phyloP scores from a whole-genome alignment of 2,329 filamentous ascomycete species.

The Coniochaeta sp. region DNA sequence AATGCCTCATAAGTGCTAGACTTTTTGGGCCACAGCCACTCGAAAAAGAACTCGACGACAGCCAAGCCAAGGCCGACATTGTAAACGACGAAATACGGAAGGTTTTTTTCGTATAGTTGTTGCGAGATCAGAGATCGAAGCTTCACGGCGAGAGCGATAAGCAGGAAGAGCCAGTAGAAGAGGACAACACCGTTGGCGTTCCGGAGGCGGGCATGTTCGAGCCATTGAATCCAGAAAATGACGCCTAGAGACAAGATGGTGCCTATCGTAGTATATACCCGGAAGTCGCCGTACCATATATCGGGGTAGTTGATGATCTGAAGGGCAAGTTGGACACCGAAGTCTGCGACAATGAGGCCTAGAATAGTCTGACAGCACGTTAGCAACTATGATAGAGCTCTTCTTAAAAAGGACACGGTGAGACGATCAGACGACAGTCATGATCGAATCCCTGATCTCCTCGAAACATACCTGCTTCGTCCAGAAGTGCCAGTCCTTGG shows the following conservation, averaged over 20 bases:
- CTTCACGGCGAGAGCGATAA: conserved; percentile 73
- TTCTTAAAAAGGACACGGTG: no score
- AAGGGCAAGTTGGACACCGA: conserved; percentile 63
- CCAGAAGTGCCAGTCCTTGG: conserved; percentile 90
- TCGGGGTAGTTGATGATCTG: conserved; percentile 64
- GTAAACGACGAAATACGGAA: conserved; percentile 73
- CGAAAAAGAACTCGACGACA: conserved; percentile 63
- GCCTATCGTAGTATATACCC: conserved; percentile 72
- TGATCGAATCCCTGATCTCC: neutral
- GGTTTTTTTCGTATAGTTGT: conserved; percentile 55
- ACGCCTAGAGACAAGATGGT: conserved; percentile 66
- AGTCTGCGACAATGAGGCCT: conserved; percentile 58
- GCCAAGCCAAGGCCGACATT: conserved; percentile 64
- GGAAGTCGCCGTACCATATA: conserved; percentile 73
- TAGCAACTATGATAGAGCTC: neutral
- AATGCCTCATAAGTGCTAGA: conserved; percentile 53
- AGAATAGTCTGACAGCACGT: conserved; percentile 43
- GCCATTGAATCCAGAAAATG: conserved; percentile 74
- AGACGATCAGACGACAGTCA: no score
- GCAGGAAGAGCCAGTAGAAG: conserved; percentile 85
- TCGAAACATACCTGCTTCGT: conserved; percentile 65
- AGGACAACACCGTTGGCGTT: conserved; percentile 83
- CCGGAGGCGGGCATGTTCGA: conserved; percentile 75
- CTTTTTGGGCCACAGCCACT: conserved; percentile 82
- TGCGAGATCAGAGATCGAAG: conserved; percentile 79